Conservation (phyloP, 2,329 filamentous ascomycete species). For the Aspergillus sp. region DNA sequence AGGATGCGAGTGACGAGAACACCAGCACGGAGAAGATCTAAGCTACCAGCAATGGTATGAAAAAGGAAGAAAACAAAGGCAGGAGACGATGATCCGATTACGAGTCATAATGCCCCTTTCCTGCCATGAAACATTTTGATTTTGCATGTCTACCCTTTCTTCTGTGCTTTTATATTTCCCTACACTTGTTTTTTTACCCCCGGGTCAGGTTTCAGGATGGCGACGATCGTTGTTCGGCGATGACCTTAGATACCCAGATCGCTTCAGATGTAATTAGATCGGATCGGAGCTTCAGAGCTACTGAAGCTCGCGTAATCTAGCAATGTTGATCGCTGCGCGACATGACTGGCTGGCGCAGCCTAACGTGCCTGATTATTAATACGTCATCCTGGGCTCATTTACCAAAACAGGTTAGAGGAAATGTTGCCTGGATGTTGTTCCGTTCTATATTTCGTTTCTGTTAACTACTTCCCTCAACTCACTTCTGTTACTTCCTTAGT, state of each 20-base stretch:
- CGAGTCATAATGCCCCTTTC: neutral
- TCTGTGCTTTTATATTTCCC: neutral
- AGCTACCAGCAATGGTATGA: neutral
- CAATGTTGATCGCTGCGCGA: neutral
- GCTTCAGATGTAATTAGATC: conserved; percentile 1
- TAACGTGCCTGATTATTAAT: neutral
- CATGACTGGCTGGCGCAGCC: neutral
- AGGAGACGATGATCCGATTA: neutral
- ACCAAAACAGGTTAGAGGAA: too few relatives aligned
- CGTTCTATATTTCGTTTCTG: neutral
- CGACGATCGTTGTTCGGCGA: neutral
- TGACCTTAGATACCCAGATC: conserved; percentile 1
- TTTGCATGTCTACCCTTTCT: neutral
- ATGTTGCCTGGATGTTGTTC: neutral
- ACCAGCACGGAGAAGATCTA: conserved; percentile 13
- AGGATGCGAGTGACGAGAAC: conserved; percentile 17
- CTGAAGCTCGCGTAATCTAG: neutral
- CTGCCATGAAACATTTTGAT: neutral
- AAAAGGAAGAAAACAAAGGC: neutral
- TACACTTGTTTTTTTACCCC: neutral
- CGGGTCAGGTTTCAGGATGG: neutral
- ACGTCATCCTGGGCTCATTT: too few relatives aligned
- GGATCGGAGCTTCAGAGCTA: neutral
- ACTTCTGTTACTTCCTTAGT: too few relatives aligned
- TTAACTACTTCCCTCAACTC: too few relatives aligned